A percentile compares a stretch with the other conserved stretches of the same genome.
phyloP scores from a whole-genome alignment of 805 yeast genomes.

The Priceomyces castillae region DNA sequence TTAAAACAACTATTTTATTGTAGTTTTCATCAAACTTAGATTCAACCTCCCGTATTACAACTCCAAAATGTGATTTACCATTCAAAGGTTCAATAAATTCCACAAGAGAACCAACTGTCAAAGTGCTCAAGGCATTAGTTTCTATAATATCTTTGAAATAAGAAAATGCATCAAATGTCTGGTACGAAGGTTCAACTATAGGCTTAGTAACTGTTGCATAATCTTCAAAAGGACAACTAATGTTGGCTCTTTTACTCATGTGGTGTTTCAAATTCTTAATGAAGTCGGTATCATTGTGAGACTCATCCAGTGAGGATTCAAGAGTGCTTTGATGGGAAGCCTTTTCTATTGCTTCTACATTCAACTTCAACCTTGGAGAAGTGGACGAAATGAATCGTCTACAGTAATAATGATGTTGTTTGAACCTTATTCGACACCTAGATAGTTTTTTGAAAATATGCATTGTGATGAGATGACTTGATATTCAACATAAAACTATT shows the following conservation, averaged over 20 bases:
- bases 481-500: neutral
- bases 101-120: conserved; percentile 37
- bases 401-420: neutral
- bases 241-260: neutral
- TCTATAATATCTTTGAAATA: conserved; percentile 5
- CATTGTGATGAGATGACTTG: neutral
- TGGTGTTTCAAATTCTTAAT: neutral
- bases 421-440: neutral
- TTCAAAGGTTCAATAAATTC: conserved; percentile 26
- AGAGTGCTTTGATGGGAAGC: neutral
- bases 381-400: neutral
- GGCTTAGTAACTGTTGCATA: neutral
- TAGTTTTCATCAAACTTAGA: conserved; percentile 33
- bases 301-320: neutral
- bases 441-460: neutral
- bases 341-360: no score
- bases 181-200: neutral
- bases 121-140: conserved; percentile 11
- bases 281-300: neutral
- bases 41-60: conserved; percentile 31
- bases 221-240: neutral
- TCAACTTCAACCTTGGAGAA: no score
- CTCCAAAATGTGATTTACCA: conserved; percentile 26
- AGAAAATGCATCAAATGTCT: conserved; percentile 3
- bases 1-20: conserved; percentile 31